These are phyloP conservation scores for Intubia oerlemansii DNA, from an alignment of 2,329 filamentous ascomycete genomes.

Conservation along the genomic window DNA sequence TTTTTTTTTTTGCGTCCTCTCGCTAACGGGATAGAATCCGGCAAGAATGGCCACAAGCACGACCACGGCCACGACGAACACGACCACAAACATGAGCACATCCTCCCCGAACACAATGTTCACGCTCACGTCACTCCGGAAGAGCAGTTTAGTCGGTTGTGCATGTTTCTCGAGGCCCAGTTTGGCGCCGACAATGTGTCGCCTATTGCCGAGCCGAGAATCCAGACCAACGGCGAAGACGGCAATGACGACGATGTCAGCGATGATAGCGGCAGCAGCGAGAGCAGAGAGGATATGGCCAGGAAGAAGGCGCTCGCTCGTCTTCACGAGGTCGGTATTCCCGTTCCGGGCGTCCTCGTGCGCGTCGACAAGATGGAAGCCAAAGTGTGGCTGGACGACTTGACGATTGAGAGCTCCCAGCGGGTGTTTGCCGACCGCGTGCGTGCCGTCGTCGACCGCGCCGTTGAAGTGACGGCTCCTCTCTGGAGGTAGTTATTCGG, in stretches of 20 bases:
- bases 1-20: not conserved
- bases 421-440: conserved; percentile 66
- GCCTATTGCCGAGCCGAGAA: conserved; percentile 48
- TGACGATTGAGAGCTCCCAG: conserved; percentile 74
- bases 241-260: conserved; percentile 10
- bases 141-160: conserved; percentile 64
- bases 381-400: conserved; percentile 74
- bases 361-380: conserved; percentile 74
- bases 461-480: conserved; percentile 67
- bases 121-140: conserved; percentile 51
- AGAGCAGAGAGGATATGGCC: conserved; percentile 9
- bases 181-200: conserved; percentile 69
- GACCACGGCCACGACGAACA: conserved; percentile 17
- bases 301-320: conserved; percentile 46
- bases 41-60: conserved; percentile 27
- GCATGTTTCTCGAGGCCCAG: conserved; percentile 93
- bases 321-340: conserved; percentile 66
- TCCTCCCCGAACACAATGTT: conserved; percentile 36
- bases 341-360: conserved; percentile 74
- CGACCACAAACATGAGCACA: conserved; percentile 17
- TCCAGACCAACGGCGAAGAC: conserved; percentile 17
- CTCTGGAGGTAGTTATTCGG: conserved; percentile 32
- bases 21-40: conserved; percentile 26
- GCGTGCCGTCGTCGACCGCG: conserved; percentile 71
- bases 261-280: not conserved